Conservation (phyloP, 1,284 basidiomycete species). For the Rhodotorula sp. region DNA sequence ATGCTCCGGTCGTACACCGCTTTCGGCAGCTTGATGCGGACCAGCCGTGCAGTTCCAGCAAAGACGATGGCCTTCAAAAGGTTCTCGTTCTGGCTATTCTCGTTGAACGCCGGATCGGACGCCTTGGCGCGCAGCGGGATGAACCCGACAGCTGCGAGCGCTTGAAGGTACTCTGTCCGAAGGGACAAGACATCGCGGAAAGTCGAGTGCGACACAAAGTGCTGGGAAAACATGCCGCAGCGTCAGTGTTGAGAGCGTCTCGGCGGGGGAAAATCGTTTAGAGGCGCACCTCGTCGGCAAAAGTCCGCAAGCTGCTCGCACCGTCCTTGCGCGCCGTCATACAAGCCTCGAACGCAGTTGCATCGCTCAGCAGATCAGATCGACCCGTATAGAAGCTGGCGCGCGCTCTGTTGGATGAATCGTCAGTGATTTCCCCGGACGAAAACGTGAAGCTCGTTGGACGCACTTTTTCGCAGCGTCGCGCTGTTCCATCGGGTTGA, state of each 20-base stretch:
- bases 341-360: conserved; percentile 71
- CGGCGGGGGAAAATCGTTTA: no score
- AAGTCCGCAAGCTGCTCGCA: conserved; percentile 59
- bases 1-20: conserved; percentile 79
- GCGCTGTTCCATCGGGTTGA: conserved; percentile 75
- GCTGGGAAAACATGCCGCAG: conserved; percentile 52
- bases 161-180: conserved; percentile 71
- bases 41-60: conserved; percentile 57
- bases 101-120: conserved; percentile 24
- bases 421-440: neutral
- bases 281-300: conserved; percentile 67
- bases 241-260: neutral
- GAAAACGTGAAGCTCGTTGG: neutral
- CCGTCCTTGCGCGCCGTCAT: conserved; percentile 58
- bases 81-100: conserved; percentile 60
- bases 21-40: conserved; percentile 68
- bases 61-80: conserved; percentile 77
- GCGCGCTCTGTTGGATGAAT: conserved; percentile 59
- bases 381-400: conserved; percentile 66
- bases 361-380: conserved; percentile 83
- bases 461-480: conserved; percentile 71
- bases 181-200: conserved; percentile 79
- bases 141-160: conserved; percentile 73
- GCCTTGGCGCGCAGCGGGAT: conserved; percentile 25
- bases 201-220: conserved; percentile 75